A percentile compares a stretch with the other conserved stretches of the same genome.
phyloP scores from a whole-genome alignment of 2,329 filamentous ascomycete species.

The Ploettnerulaceae sp. region DNA sequence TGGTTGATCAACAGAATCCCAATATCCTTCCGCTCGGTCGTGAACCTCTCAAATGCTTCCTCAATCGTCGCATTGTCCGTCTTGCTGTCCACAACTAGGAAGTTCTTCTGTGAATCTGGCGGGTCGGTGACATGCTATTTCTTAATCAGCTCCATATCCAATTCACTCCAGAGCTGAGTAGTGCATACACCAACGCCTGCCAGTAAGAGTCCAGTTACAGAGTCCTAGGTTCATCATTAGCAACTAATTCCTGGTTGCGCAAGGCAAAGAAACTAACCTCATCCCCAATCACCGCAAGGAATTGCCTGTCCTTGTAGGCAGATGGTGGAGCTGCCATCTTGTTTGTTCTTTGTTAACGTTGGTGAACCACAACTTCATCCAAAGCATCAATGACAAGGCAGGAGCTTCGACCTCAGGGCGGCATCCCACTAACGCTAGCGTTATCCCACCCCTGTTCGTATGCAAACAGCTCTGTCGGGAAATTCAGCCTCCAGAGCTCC shows the following conservation, averaged over 20 bases:
- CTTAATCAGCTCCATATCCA: constrained; percentile 14
- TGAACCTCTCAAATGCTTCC: constrained; percentile 84
- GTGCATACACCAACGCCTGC: constrained; percentile 82
- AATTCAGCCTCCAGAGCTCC: constrained; percentile 1
- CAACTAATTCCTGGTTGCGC: not conserved
- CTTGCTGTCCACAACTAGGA: constrained; percentile 91
- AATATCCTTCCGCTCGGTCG: constrained; percentile 87
- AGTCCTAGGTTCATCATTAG: constrained; percentile 57
- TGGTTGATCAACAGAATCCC: constrained; percentile 97
- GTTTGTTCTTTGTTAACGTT: constrained; percentile 8
- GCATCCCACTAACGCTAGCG: constrained; percentile 15
- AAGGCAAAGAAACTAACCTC: constrained; percentile 55
- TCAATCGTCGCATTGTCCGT: constrained; percentile 87
- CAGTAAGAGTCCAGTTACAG: constrained; percentile 89
- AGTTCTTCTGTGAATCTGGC: constrained; percentile 92
- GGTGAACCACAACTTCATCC: not conserved
- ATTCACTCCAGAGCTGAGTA: constrained; percentile 52
- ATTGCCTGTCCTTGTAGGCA: constrained; percentile 79
- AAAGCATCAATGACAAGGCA: not conserved
- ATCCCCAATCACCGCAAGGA: constrained; percentile 95
- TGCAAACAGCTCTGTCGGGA: not conserved
- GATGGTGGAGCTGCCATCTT: constrained; percentile 56
- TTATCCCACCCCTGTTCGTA: constrained; percentile 10
- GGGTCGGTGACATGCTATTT: constrained; percentile 81
- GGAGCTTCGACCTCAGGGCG: constrained; percentile 7